Conservation (phyloP, 140 eudicot species). For the Anethum foeniculum region DNA sequence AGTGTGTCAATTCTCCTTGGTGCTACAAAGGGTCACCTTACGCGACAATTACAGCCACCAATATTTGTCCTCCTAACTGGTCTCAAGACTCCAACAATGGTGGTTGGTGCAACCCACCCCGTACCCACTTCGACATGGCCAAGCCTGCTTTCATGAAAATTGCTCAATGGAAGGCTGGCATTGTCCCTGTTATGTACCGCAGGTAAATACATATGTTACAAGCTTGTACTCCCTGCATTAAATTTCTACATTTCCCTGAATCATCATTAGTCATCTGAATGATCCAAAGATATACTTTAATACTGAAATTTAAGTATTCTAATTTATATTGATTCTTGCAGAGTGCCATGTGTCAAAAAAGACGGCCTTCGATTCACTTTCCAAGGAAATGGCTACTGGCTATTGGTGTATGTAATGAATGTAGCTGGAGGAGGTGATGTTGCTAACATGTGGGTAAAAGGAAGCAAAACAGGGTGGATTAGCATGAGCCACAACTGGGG, state of each 20-base stretch:
- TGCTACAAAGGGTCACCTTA: slow-evolving; percentile 44
- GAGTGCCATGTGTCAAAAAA: slow-evolving; percentile 57
- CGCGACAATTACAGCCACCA: slow-evolving; percentile 71
- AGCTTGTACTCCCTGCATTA: background rate
- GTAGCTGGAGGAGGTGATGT: slow-evolving; percentile 88
- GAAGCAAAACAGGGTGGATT: slow-evolving; percentile 76
- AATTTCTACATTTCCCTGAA: background rate
- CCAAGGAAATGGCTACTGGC: slow-evolving; percentile 79
- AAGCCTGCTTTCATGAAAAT: slow-evolving; percentile 87
- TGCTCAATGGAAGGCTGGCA: slow-evolving; percentile 82
- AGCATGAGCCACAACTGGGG: slow-evolving; percentile 99
- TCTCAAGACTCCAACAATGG: slow-evolving; percentile 49
- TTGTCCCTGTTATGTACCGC: slow-evolving; percentile 76
- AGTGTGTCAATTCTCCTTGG: slow-evolving; percentile 51
- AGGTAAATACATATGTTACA: slow-evolving; percentile 33
- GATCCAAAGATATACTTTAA: background rate
- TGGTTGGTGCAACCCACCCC: slow-evolving; percentile 97
- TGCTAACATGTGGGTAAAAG: slow-evolving; percentile 72
- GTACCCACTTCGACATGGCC: slow-evolving; percentile 80
- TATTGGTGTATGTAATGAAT: slow-evolving; percentile 72
- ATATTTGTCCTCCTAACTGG: slow-evolving; percentile 86
- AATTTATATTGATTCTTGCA: slow-evolving; percentile 9
- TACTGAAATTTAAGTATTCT: background rate
- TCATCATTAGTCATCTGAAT: background rate
- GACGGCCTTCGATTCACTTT: slow-evolving; percentile 62